Base-by-base conservation (phyloP, 805 yeast genomes). In the Yarrowia porcina region DNA sequence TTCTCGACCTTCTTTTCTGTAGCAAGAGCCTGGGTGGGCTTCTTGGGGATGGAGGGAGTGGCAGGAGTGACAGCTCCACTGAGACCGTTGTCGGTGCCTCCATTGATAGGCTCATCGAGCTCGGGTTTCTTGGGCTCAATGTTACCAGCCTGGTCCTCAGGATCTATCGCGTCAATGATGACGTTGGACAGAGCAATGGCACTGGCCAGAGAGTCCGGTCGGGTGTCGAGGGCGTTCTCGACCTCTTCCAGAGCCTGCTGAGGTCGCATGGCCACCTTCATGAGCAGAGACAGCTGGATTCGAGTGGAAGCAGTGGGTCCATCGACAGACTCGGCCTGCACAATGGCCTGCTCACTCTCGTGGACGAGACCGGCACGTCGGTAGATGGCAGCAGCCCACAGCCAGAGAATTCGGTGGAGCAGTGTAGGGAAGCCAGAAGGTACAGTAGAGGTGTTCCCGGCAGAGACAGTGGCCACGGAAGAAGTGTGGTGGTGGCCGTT, bases 271-370 rank as follows among this genome's bases (percentile, higher is more conserved):
- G 76, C 76, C 5, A 62, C 27, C 17, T 80, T 71, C 3, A 80
- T 75, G 63, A 82, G 71, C 45, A 77, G 73, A 1, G 86, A 87
- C 50, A 81, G 72, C 64, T 79, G 76, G 7, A 84, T 78, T 61
- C 76, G 81, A 20, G 87, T 82, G 59, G 77, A 78, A 28, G 77
- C 74, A 36, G 79, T 81, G 12, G 82, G 79, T 33, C 76, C 76
- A 59, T 69, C 74, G 2, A 80, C 77, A 1, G 77, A 73, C 64
- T 82, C 86, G 0, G 96, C 90, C 72, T 90, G 97, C 8, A 80
- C 79, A 4, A 90, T 79, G 50, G 96, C 87, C 64, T 82, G 84
- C 68, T 84, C 85, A 0, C 92, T 84, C 61, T 90, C 96, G 2
- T 76, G 79, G 0, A 75, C 66, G 39, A 82, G 72, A 0, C 82